Conservation (phyloP, 257 asterid species). For the Gynochthodes officinalis region DNA sequence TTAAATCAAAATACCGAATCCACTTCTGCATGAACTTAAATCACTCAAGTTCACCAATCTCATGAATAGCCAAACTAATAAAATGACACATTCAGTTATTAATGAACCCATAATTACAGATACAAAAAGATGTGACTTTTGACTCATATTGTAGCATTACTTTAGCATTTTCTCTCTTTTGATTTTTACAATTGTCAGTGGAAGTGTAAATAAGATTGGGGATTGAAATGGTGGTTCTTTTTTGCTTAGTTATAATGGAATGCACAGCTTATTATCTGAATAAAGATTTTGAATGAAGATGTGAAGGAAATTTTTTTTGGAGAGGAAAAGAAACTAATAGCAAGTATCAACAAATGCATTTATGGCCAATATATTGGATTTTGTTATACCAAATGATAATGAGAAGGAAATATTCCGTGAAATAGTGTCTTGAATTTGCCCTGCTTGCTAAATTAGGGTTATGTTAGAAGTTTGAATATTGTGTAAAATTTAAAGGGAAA, state of each 20-base stretch:
- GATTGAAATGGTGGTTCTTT: neutral
- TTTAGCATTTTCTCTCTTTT: neutral
- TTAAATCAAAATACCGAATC: constrained; percentile 60
- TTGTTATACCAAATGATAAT: no score
- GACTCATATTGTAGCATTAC: neutral
- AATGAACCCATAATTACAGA: neutral
- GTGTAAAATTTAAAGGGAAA: neutral
- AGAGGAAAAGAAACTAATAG: no score
- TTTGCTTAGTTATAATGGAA: neutral
- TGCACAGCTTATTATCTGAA: neutral
- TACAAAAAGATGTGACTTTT: neutral
- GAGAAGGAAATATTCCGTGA: neutral
- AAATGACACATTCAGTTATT: neutral
- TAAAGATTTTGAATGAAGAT: no score
- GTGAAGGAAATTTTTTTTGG: neutral
- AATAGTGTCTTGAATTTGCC: neutral
- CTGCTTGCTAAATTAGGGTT: neutral
- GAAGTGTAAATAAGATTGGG: neutral
- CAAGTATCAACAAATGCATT: no score
- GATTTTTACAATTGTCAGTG: no score
- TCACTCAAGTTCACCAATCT: constrained; percentile 1
- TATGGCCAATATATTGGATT: no score
- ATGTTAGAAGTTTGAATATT: neutral
- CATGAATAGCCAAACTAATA: neutral
- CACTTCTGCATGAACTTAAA: constrained; percentile 59